Evolutionary conservation across 805 yeast genomes (phyloP).

Genomic region (Yamadazyma laniorum): DNA sequence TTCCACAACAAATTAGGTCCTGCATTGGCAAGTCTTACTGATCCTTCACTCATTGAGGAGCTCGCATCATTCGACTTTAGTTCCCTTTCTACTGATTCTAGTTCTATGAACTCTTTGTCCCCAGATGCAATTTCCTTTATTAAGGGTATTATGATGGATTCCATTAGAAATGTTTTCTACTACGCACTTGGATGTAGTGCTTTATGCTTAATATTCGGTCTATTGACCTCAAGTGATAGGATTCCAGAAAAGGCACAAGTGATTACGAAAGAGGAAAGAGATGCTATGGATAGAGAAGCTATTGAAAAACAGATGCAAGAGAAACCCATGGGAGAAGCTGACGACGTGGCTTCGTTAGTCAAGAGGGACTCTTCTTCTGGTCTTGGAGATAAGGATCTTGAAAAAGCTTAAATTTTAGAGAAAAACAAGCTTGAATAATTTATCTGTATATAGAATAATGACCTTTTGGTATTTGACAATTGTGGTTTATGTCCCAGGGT

Average conservation of each 20-base stretch:
- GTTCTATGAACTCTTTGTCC: slow-evolving; percentile 13
- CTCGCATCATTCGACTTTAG: neutral
- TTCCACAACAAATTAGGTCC: slow-evolving; percentile 8
- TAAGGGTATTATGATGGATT: slow-evolving; percentile 28
- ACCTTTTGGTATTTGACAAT: too few relatives aligned
- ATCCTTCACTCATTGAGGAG: slow-evolving; percentile 7
- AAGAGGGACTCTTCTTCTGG: too few relatives aligned
- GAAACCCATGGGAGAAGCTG: too few relatives aligned
- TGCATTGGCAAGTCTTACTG: slow-evolving; percentile 11
- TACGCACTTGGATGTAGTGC: slow-evolving; percentile 37
- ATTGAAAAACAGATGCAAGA: too few relatives aligned
- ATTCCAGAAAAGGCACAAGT: slow-evolving; percentile 8
- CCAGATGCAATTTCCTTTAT: slow-evolving; percentile 24
- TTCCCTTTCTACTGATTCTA: slow-evolving; percentile 1
- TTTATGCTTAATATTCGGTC: slow-evolving; percentile 24
- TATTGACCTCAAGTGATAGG: slow-evolving; percentile 41
- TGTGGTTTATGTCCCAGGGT: too few relatives aligned
- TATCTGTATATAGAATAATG: too few relatives aligned
- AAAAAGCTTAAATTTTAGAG: too few relatives aligned
- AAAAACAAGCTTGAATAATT: too few relatives aligned
- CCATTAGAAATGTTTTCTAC: slow-evolving; percentile 41
- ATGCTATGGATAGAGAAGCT: slow-evolving; percentile 1
- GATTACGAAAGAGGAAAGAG: slow-evolving; percentile 6
- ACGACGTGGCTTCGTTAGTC: too few relatives aligned
- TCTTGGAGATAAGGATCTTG: too few relatives aligned